Percentiles rank a stretch among this genome's conserved stretches.
These are phyloP conservation scores for Apostasia shenzhenica DNA, from an alignment of 106 monocot genomes.

Conservation along the genomic window DNA sequence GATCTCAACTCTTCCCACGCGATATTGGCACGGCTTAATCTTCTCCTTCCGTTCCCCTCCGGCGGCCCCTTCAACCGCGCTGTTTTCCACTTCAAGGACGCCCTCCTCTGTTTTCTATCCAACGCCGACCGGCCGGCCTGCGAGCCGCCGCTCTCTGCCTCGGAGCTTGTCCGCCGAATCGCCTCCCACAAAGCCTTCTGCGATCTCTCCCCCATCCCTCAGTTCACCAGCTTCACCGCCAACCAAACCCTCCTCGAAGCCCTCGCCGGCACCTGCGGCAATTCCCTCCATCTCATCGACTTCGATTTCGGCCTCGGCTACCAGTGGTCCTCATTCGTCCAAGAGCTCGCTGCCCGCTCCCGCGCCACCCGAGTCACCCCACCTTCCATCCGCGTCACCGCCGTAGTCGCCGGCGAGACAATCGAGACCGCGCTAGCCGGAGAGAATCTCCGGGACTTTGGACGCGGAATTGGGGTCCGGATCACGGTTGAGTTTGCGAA, in stretches of 20 bases:
- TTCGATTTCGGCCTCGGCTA: constrained; percentile 89
- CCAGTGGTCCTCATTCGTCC: constrained; percentile 93
- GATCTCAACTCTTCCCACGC: constrained; percentile 31
- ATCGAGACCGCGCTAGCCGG: constrained; percentile 53
- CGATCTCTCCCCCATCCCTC: constrained; percentile 65
- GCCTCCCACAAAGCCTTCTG: constrained; percentile 58
- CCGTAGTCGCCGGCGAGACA: constrained; percentile 50
- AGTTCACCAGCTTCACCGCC: constrained; percentile 79
- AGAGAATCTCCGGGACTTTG: constrained; percentile 74
- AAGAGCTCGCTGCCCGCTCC: constrained; percentile 60
- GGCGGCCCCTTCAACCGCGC: constrained; percentile 49
- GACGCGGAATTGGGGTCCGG: constrained; percentile 35
- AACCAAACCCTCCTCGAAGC: constrained; percentile 73
- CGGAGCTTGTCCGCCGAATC: constrained; percentile 56
- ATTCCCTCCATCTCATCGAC: constrained; percentile 69
- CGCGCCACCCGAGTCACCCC: constrained; percentile 18
- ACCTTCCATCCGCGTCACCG: constrained; percentile 59
- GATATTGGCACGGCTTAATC: constrained; percentile 80
- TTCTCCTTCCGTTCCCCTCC: constrained; percentile 20
- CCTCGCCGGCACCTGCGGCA: constrained; percentile 12
- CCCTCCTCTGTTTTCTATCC: constrained; percentile 52
- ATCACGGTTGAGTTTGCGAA: constrained; percentile 42
- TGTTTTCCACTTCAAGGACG: constrained; percentile 65
- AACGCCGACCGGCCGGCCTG: constrained; percentile 4
- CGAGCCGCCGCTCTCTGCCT: constrained; percentile 24